Evolutionary conservation across 495 filamentous ascomycete species (phyloP), one percentile per base, ranked within the genome.

Genomic region (Xylaria intraflava): DNA sequence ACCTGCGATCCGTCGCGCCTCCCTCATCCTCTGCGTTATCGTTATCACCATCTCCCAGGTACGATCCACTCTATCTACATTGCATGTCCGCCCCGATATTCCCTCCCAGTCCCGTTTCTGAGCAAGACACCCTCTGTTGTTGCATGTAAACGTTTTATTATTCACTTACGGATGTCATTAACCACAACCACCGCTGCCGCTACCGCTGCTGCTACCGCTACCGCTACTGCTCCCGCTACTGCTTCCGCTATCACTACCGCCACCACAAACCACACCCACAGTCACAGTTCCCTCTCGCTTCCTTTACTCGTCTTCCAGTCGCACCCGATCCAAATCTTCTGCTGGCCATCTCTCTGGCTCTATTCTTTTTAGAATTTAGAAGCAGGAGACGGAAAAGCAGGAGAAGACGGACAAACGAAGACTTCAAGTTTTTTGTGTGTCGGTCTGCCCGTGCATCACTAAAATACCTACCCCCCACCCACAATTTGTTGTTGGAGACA

Each of bases 21-120:
- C 14, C 58, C 31, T 62, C 61, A 42, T 45, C 55, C 20, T 42
- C 61, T 23, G 49, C 46, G 29, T 59, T 58, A 38, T 49, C 60
- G n/a, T 17, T 53, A 56, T 55, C 59, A 29, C 49, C 56, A 49
- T 51, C 56, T 24, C 33, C 61, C 22, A 66, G 64, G 64, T 66
- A 66, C 56, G 62, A 56, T 38, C 45, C 22, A 31, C 22, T 33
- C 17, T 30, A 29, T 29, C 2, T 23, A 3, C 2, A 26, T 46
- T 9, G 9, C 31, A 39, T 16, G 29, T 26, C 20, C 49, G 20
- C 23, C 45, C 44, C 27, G 36, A 31, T 27, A 27, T 41, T 26
- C 47, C 45, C 42, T 44, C 33, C 8, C 11, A 40, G n/a, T 40
- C 33, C n/a, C 29, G 17, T 10, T 27, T 12, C 3, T 14, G 4